Evolutionary conservation across 1,284 basidiomycete species (phyloP), one percentile per base, ranked within the genome.

Genomic region (Peniophora sp.): DNA sequence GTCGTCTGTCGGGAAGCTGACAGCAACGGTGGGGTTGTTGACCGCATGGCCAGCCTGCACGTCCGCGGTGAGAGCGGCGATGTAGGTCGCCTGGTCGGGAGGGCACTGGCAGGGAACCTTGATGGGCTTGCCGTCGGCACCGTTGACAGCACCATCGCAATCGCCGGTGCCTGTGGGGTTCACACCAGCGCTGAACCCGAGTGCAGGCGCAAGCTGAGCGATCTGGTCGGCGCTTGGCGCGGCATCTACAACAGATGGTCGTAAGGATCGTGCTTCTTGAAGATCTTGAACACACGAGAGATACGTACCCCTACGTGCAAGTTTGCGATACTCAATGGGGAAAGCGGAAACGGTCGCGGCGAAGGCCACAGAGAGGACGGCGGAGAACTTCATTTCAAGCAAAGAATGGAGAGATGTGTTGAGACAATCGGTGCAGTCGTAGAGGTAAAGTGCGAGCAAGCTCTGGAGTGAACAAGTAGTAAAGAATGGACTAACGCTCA

Each of bases 31-130:
- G 1, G 81, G 73, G 59, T 84, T 83, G 59, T 79, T 79, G 23
- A 77, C 69, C 17, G 69, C 78, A 49, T 72, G 70, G 2, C 79
- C 79, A 19, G 75, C 79, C 23, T 67, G 71, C 17, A 81, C 76
- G 54, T 83, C 79, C 19, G 69, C 68, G 52, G 70, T 75, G 49
- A 82, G 62, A 16, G 66, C 62, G 39, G 55, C 50, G 51, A 69
- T 62, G 61, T 69, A 72, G 32, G 55, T 41, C 48, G 59, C 55
- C 50, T 65, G 63, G 45, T 60, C 53, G 2, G 69, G 69, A 14
- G 69, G 62, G 52, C 62, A 64, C 6, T 53, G 35, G 57, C 67
- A 70, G 6, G 67, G 68, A 50, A 70, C 62, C 52, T 60, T 57
- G 58, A 66, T 63, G 39, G 62, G 62, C 51, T 61, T 51, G 43